These are phyloP conservation scores for Elaeis guineensis DNA, from an alignment of 176 grass and related monocot species.

Conservation along the genomic window DNA sequence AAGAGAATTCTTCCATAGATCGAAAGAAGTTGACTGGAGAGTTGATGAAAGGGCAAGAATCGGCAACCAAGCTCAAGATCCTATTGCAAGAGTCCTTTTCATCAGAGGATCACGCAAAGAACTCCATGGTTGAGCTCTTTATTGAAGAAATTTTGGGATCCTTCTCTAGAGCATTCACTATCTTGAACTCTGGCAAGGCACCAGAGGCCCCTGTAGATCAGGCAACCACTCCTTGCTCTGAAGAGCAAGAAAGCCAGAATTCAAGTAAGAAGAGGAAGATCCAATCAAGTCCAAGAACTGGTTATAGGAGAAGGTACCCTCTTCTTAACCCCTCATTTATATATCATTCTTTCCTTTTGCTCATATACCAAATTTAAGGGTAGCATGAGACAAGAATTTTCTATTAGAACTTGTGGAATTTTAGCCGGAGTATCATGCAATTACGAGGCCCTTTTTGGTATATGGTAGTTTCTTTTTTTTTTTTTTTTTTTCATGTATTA, in stretches of 20 bases:
- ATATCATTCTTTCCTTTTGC: too few relatives aligned
- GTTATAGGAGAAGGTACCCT: slow-evolving; percentile 1
- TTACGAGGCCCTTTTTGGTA: too few relatives aligned
- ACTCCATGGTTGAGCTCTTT: background rate
- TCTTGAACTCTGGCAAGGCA: background rate
- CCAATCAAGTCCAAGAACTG: background rate
- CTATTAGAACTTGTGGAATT: too few relatives aligned
- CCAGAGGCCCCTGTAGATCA: slow-evolving; percentile 9
- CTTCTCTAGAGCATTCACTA: background rate
- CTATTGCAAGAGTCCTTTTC: background rate
- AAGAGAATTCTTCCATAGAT: background rate
- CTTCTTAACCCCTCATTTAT: too few relatives aligned
- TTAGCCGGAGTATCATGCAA: too few relatives aligned
- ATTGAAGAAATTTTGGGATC: background rate
- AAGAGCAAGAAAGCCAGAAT: slow-evolving; percentile 12
- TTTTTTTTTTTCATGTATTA: background rate
- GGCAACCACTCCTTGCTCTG: background rate
- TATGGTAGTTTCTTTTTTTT: background rate
- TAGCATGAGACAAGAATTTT: too few relatives aligned
- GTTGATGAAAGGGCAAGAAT: background rate
- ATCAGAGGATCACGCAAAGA: background rate
- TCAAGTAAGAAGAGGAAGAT: slow-evolving; percentile 5
- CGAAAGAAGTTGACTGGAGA: background rate
- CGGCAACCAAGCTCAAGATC: background rate
- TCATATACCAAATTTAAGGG: too few relatives aligned